Evolutionary conservation across 192 early-diverging fungal genomes (phyloP).

Genomic region (Gonapodya prolifera): DNA sequence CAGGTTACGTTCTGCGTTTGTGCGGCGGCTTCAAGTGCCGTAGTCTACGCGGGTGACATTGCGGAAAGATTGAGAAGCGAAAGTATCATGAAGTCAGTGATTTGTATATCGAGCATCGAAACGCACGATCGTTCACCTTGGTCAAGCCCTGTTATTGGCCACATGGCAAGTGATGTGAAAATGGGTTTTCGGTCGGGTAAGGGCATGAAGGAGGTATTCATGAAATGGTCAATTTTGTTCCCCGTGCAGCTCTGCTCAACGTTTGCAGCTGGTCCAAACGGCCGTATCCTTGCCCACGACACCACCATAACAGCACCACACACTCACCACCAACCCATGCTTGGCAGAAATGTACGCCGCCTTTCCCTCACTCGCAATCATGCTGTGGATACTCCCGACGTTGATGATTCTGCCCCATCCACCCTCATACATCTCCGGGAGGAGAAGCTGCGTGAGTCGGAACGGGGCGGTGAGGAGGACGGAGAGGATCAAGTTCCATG

Average conservation of each 20-base stretch:
- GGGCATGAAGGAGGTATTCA: too few relatives aligned
- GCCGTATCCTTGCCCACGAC: background rate
- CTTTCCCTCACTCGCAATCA: background rate
- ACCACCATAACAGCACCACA: background rate
- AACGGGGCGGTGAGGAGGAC: background rate
- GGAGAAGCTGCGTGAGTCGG: background rate
- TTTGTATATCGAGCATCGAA: background rate
- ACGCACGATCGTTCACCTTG: too few relatives aligned
- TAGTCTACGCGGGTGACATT: background rate
- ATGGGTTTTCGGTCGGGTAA: too few relatives aligned
- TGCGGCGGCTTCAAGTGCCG: background rate
- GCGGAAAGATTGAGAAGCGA: background rate
- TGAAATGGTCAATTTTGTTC: too few relatives aligned
- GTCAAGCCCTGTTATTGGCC: background rate
- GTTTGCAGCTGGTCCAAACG: too few relatives aligned
- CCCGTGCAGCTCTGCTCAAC: too few relatives aligned
- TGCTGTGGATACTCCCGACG: background rate
- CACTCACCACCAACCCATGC: background rate
- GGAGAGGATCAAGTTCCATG: background rate
- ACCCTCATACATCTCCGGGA: background rate
- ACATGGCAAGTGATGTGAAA: too few relatives aligned
- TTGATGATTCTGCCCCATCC: background rate
- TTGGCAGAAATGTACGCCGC: constrained; percentile 1
- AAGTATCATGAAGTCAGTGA: background rate
- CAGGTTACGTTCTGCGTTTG: background rate